These are phyloP conservation scores for Ceratorhiza oryzae-sativae DNA, from an alignment of 1,284 basidiomycete genomes.

Conservation along the genomic window DNA sequence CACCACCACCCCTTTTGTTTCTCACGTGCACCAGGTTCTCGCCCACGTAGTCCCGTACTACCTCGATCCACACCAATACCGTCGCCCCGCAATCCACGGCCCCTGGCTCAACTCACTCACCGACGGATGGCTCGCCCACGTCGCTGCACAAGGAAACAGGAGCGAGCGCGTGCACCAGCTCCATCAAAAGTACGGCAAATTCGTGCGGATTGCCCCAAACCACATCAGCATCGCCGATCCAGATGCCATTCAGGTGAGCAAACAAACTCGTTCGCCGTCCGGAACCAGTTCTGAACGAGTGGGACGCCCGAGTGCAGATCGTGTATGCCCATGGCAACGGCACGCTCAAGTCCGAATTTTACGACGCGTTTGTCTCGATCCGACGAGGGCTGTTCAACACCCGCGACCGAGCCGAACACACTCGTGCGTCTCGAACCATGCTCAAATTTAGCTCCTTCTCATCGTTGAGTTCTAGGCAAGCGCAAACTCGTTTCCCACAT, in stretches of 20 bases:
- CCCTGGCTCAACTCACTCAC: constrained; percentile 78
- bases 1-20: neutral
- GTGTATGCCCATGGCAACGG: constrained; percentile 76
- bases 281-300: neutral
- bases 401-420: constrained; percentile 79
- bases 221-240: constrained; percentile 85
- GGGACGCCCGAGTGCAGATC: neutral
- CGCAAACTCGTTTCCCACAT: constrained; percentile 89
- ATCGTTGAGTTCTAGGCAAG: constrained; percentile 63
- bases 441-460: neutral
- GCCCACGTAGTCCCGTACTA: constrained; percentile 65
- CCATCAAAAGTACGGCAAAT: constrained; percentile 70
- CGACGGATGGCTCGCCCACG: constrained; percentile 77
- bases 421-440: constrained; percentile 49
- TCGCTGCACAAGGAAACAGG: constrained; percentile 72
- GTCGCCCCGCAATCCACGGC: constrained; percentile 64
- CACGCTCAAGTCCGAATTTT: constrained; percentile 78
- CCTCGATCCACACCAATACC: constrained; percentile 64
- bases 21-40: constrained; percentile 21
- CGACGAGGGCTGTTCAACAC: constrained; percentile 78
- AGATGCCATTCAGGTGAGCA: constrained; percentile 65
- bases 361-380: constrained; percentile 68
- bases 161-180: constrained; percentile 77
- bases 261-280: too few species aligned
- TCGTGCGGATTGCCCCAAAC: constrained; percentile 88